These are phyloP conservation scores for Botryotinia convoluta DNA, from an alignment of 2,329 filamentous ascomycete species.

Conservation along the genomic window DNA sequence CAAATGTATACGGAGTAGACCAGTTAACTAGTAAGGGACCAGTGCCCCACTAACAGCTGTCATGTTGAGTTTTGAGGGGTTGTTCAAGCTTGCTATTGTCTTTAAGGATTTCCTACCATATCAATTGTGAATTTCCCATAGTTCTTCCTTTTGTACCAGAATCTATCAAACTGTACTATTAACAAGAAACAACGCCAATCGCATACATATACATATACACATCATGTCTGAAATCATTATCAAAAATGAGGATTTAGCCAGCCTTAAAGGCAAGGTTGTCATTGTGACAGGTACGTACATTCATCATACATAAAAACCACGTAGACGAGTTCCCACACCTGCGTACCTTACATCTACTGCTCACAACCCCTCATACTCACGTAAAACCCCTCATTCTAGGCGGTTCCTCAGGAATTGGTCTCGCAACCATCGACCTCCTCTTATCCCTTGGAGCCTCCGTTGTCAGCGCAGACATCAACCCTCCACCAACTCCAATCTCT, in stretches of 20 bases:
- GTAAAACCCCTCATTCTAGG: constrained; percentile 39
- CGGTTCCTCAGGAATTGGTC: constrained; percentile 59
- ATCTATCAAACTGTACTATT: background rate
- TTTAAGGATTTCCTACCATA: background rate
- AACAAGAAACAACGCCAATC: background rate
- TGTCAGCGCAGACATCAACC: constrained; percentile 52
- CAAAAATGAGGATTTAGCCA: constrained; percentile 43
- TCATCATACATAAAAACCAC: constrained; percentile 28
- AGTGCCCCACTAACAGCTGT: background rate
- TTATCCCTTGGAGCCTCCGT: constrained; percentile 54
- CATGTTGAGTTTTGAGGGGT: background rate
- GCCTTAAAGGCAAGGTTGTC: constrained; percentile 50
- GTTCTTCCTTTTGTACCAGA: background rate
- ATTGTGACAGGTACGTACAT: constrained; percentile 48
- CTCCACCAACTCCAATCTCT: constrained; percentile 38
- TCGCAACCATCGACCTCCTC: constrained; percentile 52
- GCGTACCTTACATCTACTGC: background rate
- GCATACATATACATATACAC: background rate
- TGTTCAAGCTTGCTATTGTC: background rate
- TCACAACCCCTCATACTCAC: constrained; percentile 10
- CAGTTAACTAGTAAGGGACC: background rate
- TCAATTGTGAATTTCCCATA: background rate
- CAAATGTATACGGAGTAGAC: background rate
- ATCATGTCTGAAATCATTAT: constrained; percentile 48
- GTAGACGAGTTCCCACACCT: constrained; percentile 10